Evolutionary conservation across 192 early-diverging fungal genomes (phyloP), one percentile per base, ranked within the genome.

Genomic region (Entomortierella beljakovae): DNA sequence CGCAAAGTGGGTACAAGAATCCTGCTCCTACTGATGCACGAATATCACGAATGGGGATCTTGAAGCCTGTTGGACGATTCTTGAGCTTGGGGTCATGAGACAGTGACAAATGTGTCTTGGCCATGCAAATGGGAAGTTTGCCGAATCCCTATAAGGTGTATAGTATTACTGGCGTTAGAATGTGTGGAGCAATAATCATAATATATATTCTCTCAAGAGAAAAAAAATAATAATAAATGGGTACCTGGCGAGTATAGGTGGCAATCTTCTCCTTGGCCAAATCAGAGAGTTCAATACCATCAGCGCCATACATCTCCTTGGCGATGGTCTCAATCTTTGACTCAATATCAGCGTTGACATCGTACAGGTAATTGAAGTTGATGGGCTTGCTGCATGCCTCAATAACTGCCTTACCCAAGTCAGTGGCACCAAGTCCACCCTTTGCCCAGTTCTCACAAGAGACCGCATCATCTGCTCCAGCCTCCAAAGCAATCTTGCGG

Each of bases 41-140:
- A 68, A 99, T 93, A 65, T 99, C 98, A 48, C 98, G 93, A 38
- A 99, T 90, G 9, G 96, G 97, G 51, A 99, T 89, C 51, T 88
- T 92, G 71, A 99, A 99, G 11, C 92, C 91, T 40, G 91, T 93
- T 16, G 98, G 98, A 3, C 93, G 96, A 60, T 92, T 90, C 88
- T 99, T 99, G 43, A 95, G 84, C 52, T 88, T 92, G 6, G 98
- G 94, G 64, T 98, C 93, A 50, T 96, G 96, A 28, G 96, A 96
- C 76, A 99, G 86, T 42, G 90, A 92, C 77, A 95, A 89, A 81
- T 99, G 98, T 3, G 98, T 99, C 88, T 99, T 99, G 35, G 98
- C 98, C 98, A 99, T 99, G 83, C 98, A 99, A 29, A 99, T 94
- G 2, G 97, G 97, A 71, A 98, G 83, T n/a, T 92, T 84, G 54